Conservation (phyloP, 2,329 filamentous ascomycete species). For the Paraconiothyrium brasiliense region DNA sequence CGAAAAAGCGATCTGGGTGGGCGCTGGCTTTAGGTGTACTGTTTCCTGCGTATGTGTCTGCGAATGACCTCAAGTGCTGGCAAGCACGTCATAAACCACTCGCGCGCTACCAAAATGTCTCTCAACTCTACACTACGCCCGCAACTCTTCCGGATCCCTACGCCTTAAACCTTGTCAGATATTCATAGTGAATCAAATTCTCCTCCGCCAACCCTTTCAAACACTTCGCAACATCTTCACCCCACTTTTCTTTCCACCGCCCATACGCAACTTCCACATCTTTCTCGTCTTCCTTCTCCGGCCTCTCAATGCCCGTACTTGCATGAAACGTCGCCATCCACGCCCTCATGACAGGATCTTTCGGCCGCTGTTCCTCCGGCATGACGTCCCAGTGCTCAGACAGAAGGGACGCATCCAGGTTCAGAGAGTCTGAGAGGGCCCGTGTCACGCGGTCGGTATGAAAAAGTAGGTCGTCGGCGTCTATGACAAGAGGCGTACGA, state of each 20-base stretch:
- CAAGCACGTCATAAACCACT: no score
- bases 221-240: background rate
- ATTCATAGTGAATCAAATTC: background rate
- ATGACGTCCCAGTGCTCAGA: background rate
- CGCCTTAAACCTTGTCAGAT: constrained; percentile 1
- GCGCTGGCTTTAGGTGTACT: no score
- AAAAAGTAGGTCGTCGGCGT: background rate
- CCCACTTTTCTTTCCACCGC: constrained; percentile 1
- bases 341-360: background rate
- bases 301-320: background rate
- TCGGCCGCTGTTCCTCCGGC: constrained; percentile 1
- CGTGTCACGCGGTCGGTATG: background rate
- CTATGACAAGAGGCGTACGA: background rate
- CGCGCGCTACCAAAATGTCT: background rate
- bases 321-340: background rate
- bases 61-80: no score
- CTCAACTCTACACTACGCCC: no score
- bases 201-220: background rate
- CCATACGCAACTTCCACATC: background rate
- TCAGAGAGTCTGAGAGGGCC: background rate
- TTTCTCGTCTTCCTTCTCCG: background rate
- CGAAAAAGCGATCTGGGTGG: no score
- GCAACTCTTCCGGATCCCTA: background rate
- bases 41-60: no score
- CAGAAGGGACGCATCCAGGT: background rate